These are phyloP conservation scores for Rutstroemia sp. DNA, from an alignment of 2,329 filamentous ascomycete species.

Conservation along the genomic window DNA sequence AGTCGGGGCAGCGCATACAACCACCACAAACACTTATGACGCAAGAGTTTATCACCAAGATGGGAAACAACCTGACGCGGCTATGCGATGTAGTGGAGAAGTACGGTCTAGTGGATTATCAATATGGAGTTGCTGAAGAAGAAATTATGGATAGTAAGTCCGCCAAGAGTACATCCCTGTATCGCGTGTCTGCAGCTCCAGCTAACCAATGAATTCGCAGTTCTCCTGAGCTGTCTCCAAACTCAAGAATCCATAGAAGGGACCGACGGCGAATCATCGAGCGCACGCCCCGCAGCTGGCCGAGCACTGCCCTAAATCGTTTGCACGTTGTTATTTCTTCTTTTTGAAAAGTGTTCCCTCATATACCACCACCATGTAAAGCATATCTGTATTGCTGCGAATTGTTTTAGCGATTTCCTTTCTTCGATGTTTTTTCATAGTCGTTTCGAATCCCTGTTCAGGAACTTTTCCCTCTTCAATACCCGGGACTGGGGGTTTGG, in stretches of 20 bases:
- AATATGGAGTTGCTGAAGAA: slow-evolving; percentile 95
- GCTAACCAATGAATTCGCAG: slow-evolving; percentile 28
- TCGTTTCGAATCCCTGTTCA: neutral
- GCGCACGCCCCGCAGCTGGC: slow-evolving; percentile 12
- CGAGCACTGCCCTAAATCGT: slow-evolving; percentile 22
- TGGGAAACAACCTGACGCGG: slow-evolving; percentile 75
- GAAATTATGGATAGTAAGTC: slow-evolving; percentile 54
- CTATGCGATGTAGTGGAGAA: slow-evolving; percentile 83
- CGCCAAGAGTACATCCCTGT: neutral
- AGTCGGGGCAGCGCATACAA: slow-evolving; percentile 28
- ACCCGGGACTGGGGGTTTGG: neutral
- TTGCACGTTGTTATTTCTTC: neutral
- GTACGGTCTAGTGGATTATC: slow-evolving; percentile 92
- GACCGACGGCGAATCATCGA: slow-evolving; percentile 7
- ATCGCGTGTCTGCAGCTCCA: neutral
- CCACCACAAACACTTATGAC: slow-evolving; percentile 56
- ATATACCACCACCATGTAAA: slow-evolving; percentile 7
- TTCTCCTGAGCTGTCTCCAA: slow-evolving; percentile 46
- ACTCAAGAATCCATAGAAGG: slow-evolving; percentile 37
- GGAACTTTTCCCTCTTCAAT: neutral
- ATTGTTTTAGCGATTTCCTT: neutral
- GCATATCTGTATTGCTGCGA: neutral
- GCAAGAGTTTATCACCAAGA: slow-evolving; percentile 61
- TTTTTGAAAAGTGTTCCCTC: neutral
- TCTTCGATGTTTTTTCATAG: neutral